Conservation (phyloP, 2,329 filamentous ascomycete species). For the Domatiomyces globalis region DNA sequence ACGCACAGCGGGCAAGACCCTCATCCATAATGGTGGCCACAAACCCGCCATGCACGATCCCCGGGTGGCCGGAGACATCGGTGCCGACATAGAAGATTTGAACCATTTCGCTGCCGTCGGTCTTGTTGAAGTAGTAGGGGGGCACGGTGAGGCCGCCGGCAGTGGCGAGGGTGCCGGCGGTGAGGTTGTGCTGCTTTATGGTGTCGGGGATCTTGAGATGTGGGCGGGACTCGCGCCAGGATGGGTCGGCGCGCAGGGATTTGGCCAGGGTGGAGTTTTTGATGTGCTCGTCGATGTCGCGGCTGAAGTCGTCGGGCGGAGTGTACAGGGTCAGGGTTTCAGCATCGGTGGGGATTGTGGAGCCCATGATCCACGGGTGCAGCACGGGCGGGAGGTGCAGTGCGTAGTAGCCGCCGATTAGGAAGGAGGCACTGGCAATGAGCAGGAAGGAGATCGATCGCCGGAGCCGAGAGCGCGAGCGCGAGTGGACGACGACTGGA, state of each 20-base stretch:
- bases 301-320: slow-evolving; percentile 38
- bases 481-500: slow-evolving; percentile 17
- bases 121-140: slow-evolving; percentile 61
- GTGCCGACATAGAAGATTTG: slow-evolving; percentile 63
- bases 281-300: slow-evolving; percentile 58
- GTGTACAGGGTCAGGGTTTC: slow-evolving; percentile 57
- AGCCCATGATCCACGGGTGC: slow-evolving; percentile 22
- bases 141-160: slow-evolving; percentile 65
- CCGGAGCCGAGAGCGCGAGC: slow-evolving; percentile 12
- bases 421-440: slow-evolving; percentile 16
- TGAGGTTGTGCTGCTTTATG: slow-evolving; percentile 62
- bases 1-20: slow-evolving; percentile 74
- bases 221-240: slow-evolving; percentile 63
- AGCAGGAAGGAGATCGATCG: slow-evolving; percentile 13
- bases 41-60: slow-evolving; percentile 78
- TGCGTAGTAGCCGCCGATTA: slow-evolving; percentile 12
- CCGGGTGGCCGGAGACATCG: slow-evolving; percentile 76
- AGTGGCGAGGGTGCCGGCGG: slow-evolving; percentile 63
- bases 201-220: slow-evolving; percentile 69
- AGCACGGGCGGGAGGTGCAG: slow-evolving; percentile 16
- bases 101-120: slow-evolving; percentile 53
- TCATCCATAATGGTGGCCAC: slow-evolving; percentile 90
- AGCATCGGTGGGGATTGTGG: slow-evolving; percentile 44
- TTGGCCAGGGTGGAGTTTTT: slow-evolving; percentile 58
- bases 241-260: slow-evolving; percentile 51